Conservation (phyloP, 2,329 filamentous ascomycete genomes). For the Didymosphaeria variabile region DNA sequence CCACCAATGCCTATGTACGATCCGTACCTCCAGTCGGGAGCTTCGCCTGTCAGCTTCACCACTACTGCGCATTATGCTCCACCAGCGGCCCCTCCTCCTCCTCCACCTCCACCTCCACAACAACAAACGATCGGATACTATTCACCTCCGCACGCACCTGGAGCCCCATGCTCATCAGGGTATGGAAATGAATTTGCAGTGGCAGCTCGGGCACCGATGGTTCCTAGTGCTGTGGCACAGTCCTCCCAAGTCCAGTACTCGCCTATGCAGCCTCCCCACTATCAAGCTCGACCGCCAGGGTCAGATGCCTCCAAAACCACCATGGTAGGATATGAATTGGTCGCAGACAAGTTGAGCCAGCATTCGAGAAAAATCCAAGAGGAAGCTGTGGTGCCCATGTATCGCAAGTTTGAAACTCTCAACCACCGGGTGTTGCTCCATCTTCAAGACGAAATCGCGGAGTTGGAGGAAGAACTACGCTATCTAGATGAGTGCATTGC, state of each 20-base stretch:
- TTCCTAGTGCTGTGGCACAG: constrained; percentile 26
- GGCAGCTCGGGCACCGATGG: constrained; percentile 33
- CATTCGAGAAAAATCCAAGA: constrained; percentile 32
- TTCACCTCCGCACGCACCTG: constrained; percentile 27
- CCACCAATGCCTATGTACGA: constrained; percentile 42
- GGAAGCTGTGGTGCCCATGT: constrained; percentile 66
- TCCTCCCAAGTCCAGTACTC: constrained; percentile 31
- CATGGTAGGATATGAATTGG: constrained; percentile 49
- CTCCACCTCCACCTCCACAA: constrained; percentile 26
- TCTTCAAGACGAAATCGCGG: constrained; percentile 83
- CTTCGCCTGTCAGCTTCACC: constrained; percentile 34
- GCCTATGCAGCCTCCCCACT: constrained; percentile 37
- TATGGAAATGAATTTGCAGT: constrained; percentile 34
- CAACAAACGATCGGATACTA: constrained; percentile 37
- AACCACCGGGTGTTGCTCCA: constrained; percentile 85
- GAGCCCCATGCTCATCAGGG: constrained; percentile 33
- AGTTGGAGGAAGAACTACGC: constrained; percentile 81
- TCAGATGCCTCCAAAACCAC: constrained; percentile 39
- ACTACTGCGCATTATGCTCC: constrained; percentile 30
- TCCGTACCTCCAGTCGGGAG: constrained; percentile 34
- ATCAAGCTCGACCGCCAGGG: constrained; percentile 32
- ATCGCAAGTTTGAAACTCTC: constrained; percentile 81
- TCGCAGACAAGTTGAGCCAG: constrained; percentile 49
- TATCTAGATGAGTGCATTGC: constrained; percentile 70
- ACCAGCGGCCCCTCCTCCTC: constrained; percentile 28